These are phyloP conservation scores for Saitozyma podzolica DNA, from an alignment of 768 basidiomycete species.

Conservation along the genomic window DNA sequence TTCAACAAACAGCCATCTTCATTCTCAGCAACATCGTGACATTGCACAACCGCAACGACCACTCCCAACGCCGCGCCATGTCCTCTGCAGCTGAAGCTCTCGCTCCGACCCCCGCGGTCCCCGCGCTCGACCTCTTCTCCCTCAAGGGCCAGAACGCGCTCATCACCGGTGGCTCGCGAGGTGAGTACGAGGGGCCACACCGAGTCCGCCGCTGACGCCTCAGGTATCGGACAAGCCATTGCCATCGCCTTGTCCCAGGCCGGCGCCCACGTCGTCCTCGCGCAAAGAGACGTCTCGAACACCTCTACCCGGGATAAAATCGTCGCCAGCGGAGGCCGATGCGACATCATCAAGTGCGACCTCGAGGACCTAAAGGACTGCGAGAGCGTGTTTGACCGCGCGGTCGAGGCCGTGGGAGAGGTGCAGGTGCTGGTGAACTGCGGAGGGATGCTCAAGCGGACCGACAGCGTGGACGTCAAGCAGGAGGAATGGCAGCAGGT, in stretches of 20 bases:
- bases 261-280: slow-evolving; percentile 19
- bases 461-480: slow-evolving; percentile 60
- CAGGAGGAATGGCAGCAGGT: slow-evolving; percentile 70
- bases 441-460: slow-evolving; percentile 48
- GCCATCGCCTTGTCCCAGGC: slow-evolving; percentile 56
- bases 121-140: slow-evolving; percentile 61
- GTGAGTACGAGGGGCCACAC: slow-evolving; percentile 53
- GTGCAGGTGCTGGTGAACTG: slow-evolving; percentile 69
- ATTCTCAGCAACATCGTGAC: too few species aligned
- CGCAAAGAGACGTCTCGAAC: slow-evolving; percentile 24
- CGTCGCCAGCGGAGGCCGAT: neutral
- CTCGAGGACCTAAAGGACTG: slow-evolving; percentile 13
- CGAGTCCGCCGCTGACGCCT: slow-evolving; percentile 5
- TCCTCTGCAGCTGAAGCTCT: neutral
- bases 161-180: slow-evolving; percentile 77
- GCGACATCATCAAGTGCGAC: slow-evolving; percentile 24
- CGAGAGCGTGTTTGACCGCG: slow-evolving; percentile 18
- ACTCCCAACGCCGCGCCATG: too few species aligned
- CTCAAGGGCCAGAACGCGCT: slow-evolving; percentile 69
- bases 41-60: too few species aligned
- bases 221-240: slow-evolving; percentile 13
- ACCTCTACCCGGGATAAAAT: slow-evolving; percentile 17
- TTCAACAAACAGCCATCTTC: too few species aligned
- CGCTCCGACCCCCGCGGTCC: slow-evolving; percentile 52
- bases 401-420: slow-evolving; percentile 12